Evolutionary conservation across 2,329 filamentous ascomycete genomes (phyloP), one percentile per base, ranked within the genome.

Genomic region (Madurella fahalii): DNA sequence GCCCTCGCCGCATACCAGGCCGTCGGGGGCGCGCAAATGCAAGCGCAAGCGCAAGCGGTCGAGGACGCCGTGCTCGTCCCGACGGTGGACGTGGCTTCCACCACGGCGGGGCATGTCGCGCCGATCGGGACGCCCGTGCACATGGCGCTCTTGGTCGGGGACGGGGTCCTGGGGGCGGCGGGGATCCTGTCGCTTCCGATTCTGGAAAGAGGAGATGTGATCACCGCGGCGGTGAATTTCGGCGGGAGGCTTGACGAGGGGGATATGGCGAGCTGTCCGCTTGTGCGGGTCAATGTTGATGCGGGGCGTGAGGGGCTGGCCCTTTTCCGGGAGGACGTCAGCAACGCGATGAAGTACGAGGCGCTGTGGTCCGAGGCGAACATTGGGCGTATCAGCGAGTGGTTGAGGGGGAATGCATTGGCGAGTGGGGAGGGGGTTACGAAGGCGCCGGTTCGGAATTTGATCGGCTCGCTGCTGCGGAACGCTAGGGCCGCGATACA

Each of bases 51-150:
- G 18, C 51, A 77, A 41, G 68, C 68, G 54, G 62, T 63, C 50
- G 63, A 70, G 56, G 86, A 92, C 58, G 77, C 82, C 0, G 75
- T 92, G 12, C 78, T 96, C n/a, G 86, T 90, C 16, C 91, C 91
- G 2, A 79, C 78, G 0, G 79, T 95, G 34, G 84, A 89, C 17
- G 87, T 89, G 41, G 82, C 82, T 1, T 79, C 77, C 5, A 84
- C 86, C 13, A 78, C 77, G 57, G 82, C 81, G 15, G 84, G 85
- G 9, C 77, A 83, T 57, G 79, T 83, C 53, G 84, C 84, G 12
- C 80, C 84, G 15, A 77, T 94, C 41, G 83, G 84, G 7, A 90
- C 90, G 43, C 92, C 93, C 0, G 90, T 96, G 1, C 93, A 97
- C 67, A 89, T 86, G 66, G 83, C 86, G 1, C 71, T 96, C 15